A percentile compares a stretch with the other conserved stretches of the same genome.
Evolutionary conservation across 345 rosid species (phyloP).

Genomic region (Aquilaria sinensis): DNA sequence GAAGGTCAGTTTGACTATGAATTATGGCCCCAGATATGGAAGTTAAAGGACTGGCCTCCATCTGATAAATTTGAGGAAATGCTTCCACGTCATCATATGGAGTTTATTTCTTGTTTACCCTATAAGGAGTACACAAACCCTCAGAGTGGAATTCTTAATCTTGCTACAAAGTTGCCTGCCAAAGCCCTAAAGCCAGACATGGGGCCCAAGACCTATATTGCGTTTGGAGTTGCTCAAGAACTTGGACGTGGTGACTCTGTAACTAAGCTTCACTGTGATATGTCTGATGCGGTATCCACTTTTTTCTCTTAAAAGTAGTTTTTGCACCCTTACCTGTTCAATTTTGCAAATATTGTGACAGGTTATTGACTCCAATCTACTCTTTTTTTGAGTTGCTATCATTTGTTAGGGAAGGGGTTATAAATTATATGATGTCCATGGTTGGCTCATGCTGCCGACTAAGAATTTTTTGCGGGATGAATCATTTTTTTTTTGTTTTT

Average conservation of each 20-base stretch:
- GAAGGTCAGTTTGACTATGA: constrained; percentile 12
- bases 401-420: too few species aligned
- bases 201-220: constrained; percentile 56
- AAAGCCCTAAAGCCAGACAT: constrained; percentile 40
- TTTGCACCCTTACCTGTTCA: not conserved
- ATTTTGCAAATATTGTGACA: not conserved
- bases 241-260: constrained; percentile 67
- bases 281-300: constrained; percentile 54
- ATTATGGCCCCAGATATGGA: constrained; percentile 42
- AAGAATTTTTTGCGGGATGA: too few species aligned
- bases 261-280: constrained; percentile 65
- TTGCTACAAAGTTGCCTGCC: constrained; percentile 32
- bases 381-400: not conserved
- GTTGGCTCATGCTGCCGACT: too few species aligned
- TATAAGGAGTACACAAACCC: constrained; percentile 49
- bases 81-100: constrained; percentile 45
- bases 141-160: constrained; percentile 31
- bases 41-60: constrained; percentile 64
- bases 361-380: not conserved
- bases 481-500: not conserved
- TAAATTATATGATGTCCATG: too few species aligned
- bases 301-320: not conserved
- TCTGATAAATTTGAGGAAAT: constrained; percentile 33
- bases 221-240: constrained; percentile 46
- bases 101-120: constrained; percentile 37